These are phyloP conservation scores for Pichia sp. DNA, from an alignment of 1,139 yeast genomes.

Conservation along the genomic window DNA sequence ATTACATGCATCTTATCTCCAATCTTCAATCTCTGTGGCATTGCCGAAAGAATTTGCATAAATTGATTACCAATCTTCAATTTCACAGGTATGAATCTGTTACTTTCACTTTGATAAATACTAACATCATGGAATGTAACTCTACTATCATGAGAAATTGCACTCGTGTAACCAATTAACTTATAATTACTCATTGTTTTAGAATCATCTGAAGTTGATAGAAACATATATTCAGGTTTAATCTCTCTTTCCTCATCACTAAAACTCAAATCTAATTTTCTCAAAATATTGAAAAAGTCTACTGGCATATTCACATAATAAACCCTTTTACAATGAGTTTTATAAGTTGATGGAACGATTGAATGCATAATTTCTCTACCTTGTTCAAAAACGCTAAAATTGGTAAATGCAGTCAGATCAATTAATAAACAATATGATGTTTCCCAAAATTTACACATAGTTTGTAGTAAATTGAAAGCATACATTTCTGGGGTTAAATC, in stretches of 20 bases:
- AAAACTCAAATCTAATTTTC: slow-evolving; percentile 7
- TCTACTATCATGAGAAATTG: slow-evolving; percentile 45
- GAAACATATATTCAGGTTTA: slow-evolving; percentile 19
- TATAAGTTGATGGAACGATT: slow-evolving; percentile 42
- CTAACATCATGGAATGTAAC: slow-evolving; percentile 55
- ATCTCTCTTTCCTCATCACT: slow-evolving; percentile 5
- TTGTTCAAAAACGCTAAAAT: slow-evolving; percentile 22
- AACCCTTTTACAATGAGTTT: slow-evolving; percentile 46
- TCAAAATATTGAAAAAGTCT: slow-evolving; percentile 29
- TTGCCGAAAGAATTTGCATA: slow-evolving; percentile 46
- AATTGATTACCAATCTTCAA: slow-evolving; percentile 65
- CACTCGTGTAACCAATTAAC: slow-evolving; percentile 34
- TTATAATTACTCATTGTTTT: slow-evolving; percentile 45
- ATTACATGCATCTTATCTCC: slow-evolving; percentile 32
- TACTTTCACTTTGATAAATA: slow-evolving; percentile 37
- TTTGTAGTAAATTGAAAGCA: slow-evolving; percentile 57
- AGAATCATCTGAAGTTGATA: slow-evolving; percentile 35
- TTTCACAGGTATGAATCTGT: slow-evolving; percentile 46
- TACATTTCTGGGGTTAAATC: slow-evolving; percentile 49
- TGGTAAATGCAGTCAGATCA: slow-evolving; percentile 61
- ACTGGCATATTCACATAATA: slow-evolving; percentile 54
- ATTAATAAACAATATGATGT: slow-evolving; percentile 53
- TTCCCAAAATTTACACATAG: slow-evolving; percentile 69
- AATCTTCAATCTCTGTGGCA: slow-evolving; percentile 33
- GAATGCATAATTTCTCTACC: slow-evolving; percentile 31